Conservation (phyloP, 768 basidiomycete genomes). For the Boletus reticuloceps region DNA sequence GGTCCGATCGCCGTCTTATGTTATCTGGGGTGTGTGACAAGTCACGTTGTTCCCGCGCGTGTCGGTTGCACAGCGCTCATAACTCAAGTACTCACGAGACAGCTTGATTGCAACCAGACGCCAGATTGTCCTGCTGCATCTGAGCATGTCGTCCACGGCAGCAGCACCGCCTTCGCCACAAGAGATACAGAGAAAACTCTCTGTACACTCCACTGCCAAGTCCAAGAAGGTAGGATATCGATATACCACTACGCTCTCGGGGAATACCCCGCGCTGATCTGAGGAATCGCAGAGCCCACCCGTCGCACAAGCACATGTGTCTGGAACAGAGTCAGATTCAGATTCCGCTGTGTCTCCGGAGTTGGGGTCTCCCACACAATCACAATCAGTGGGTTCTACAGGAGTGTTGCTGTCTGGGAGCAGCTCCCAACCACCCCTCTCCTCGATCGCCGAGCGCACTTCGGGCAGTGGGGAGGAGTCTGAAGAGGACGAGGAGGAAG, state of each 20-base stretch:
- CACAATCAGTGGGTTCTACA: constrained; percentile 34
- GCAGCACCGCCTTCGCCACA: constrained; percentile 74
- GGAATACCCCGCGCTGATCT: constrained; percentile 13
- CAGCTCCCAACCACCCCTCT: constrained; percentile 51
- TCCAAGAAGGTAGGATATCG: constrained; percentile 43
- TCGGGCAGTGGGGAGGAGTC: constrained; percentile 73
- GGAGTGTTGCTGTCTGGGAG: constrained; percentile 30
- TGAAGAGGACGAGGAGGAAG: constrained; percentile 71
- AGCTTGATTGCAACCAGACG: constrained; percentile 14
- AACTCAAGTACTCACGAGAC: neutral
- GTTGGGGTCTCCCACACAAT: constrained; percentile 36
- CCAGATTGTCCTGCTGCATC: constrained; percentile 4
- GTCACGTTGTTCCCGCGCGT: constrained; percentile 24
- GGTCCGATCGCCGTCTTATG: constrained; percentile 11
- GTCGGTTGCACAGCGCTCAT: constrained; percentile 14
- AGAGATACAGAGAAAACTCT: constrained; percentile 84
- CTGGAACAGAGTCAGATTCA: constrained; percentile 85
- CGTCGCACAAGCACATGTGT: constrained; percentile 39
- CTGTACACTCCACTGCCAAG: constrained; percentile 62
- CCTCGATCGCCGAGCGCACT: constrained; percentile 75
- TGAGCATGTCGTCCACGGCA: constrained; percentile 27
- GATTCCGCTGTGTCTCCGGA: constrained; percentile 68
- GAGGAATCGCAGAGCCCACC: constrained; percentile 29
- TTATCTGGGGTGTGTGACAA: constrained; percentile 11
- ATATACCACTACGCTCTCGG: neutral